Conservation (phyloP, 306 rosid species). For the Mimosa bimucronata region DNA sequence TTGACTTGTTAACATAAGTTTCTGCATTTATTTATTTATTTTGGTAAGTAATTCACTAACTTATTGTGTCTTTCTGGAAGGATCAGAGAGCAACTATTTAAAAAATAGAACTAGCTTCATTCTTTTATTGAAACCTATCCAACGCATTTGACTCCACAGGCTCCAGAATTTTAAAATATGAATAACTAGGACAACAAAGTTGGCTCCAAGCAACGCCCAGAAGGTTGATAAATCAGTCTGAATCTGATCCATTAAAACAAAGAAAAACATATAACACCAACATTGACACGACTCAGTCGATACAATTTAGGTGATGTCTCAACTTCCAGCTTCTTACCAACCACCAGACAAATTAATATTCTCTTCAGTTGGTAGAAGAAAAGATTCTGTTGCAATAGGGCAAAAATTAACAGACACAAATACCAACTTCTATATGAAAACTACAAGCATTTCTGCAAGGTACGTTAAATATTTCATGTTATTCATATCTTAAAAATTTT, state of each 20-base stretch:
- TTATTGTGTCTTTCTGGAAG: neutral
- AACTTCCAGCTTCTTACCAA: constrained; percentile 14
- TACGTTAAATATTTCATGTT: neutral
- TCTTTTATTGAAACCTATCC: neutral
- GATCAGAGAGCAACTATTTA: neutral
- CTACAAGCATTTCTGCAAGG: neutral
- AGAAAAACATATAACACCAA: neutral
- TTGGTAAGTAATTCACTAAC: no score
- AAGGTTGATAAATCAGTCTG: constrained; percentile 2
- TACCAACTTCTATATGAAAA: neutral
- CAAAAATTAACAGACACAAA: neutral
- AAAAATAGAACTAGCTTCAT: neutral
- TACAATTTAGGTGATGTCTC: constrained; percentile 6
- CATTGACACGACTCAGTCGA: neutral
- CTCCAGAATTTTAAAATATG: neutral
- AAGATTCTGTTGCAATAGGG: constrained; percentile 20
- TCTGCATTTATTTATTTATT: neutral
- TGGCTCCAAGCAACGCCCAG: neutral
- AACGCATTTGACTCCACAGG: constrained; percentile 7
- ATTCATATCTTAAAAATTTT: neutral
- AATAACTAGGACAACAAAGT: neutral
- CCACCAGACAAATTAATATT: neutral
- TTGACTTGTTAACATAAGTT: neutral
- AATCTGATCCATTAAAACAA: neutral
- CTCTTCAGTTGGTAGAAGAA: constrained; percentile 6